Conservation (phyloP, 2,329 filamentous ascomycete species). For the Sarocladium oryzae region DNA sequence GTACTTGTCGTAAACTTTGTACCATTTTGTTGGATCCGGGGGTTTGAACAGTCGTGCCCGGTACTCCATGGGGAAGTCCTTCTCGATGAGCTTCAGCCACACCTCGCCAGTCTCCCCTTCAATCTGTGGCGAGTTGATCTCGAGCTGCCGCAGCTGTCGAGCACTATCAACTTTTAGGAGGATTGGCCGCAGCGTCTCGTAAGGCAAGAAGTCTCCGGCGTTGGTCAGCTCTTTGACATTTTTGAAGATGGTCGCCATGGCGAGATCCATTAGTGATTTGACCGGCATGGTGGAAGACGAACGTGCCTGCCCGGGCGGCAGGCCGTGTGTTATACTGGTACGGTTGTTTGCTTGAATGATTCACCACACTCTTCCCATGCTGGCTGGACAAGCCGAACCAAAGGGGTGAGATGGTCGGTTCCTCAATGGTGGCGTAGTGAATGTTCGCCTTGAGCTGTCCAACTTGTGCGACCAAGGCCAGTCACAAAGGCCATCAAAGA, state of each 20-base stretch:
- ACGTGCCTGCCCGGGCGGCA: not conserved
- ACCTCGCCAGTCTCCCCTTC: constrained; percentile 61
- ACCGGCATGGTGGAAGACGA: constrained; percentile 28
- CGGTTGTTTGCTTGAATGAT: not conserved
- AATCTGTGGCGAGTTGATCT: constrained; percentile 71
- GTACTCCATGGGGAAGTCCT: constrained; percentile 63
- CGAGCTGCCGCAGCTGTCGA: constrained; percentile 67
- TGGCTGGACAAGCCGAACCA: not conserved
- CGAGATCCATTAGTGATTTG: constrained; percentile 46
- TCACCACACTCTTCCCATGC: not conserved
- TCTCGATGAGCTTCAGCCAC: constrained; percentile 73
- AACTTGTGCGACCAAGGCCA: no score
- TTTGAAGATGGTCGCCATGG: constrained; percentile 43
- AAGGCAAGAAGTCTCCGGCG: constrained; percentile 65
- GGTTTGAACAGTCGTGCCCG: constrained; percentile 58
- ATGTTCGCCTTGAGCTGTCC: not conserved
- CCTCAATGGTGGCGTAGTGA: not conserved
- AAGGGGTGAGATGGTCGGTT: not conserved
- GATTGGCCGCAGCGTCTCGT: constrained; percentile 55
- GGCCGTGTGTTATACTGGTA: not conserved
- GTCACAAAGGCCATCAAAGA: no score
- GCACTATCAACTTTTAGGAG: constrained; percentile 67
- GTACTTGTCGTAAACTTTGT: constrained; percentile 68
- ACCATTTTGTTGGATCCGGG: constrained; percentile 64
- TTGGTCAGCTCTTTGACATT: constrained; percentile 55